A percentile compares a stretch with the other conserved stretches of the same genome.
phyloP scores from a whole-genome alignment of 495 filamentous ascomycete species.

The Amniculicola lignicola region DNA sequence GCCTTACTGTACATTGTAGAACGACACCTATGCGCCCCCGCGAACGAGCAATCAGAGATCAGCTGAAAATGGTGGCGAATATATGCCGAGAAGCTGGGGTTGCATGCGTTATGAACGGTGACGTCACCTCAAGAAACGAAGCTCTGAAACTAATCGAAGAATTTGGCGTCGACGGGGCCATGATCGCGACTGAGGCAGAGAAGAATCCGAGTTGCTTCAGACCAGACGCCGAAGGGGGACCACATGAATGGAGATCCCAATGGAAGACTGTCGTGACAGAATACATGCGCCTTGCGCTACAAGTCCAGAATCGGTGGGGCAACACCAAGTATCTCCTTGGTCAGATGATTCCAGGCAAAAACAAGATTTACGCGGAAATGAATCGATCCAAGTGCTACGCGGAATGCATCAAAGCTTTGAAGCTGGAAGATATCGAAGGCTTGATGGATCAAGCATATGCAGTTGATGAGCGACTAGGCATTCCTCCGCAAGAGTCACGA shows the following conservation, averaged over 20 bases:
- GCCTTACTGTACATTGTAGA: conserved; percentile 89
- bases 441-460: conserved; percentile 55
- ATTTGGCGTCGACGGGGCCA: conserved; percentile 84
- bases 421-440: conserved; percentile 54
- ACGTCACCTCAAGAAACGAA: conserved; percentile 69
- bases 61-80: conserved; percentile 72
- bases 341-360: conserved; percentile 81
- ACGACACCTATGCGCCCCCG: conserved; percentile 93
- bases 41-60: conserved; percentile 80
- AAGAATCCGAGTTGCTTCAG: conserved; percentile 83
- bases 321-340: conserved; percentile 90
- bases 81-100: conserved; percentile 80
- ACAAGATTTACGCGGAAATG: conserved; percentile 54
- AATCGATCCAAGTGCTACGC: conserved; percentile 60
- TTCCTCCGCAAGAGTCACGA: conserved; percentile 52
- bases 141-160: conserved; percentile 65
- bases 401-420: conserved; percentile 60
- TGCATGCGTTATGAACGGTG: conserved; percentile 91
- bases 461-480: conserved; percentile 62
- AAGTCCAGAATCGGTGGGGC: conserved; percentile 76
- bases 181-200: conserved; percentile 94
- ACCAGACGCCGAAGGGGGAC: conserved; percentile 58
- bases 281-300: conserved; percentile 68
- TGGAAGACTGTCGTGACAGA: conserved; percentile 74
- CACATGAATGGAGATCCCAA: conserved; percentile 43